Base-by-base conservation (phyloP, 257 asterid genomes). In the Solanum tarapatanum region DNA sequence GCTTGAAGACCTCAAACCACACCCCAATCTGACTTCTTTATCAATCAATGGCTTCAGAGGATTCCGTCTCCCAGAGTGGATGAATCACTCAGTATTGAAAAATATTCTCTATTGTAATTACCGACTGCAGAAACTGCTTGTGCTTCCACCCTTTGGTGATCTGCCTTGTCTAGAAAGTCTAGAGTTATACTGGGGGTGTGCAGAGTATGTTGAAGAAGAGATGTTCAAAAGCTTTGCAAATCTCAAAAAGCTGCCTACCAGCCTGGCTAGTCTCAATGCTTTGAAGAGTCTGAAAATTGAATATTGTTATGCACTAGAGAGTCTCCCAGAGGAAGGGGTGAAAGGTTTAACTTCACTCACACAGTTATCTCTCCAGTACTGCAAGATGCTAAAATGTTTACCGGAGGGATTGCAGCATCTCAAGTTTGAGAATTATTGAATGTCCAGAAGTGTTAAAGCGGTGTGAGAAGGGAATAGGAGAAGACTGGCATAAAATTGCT, bases 1-100 rank as follows among this genome's bases (percentile, higher is more conserved):
- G 39, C 28, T 86, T 24, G 87, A 90, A 85, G 90, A 84, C 58
- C 89, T 90, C 23, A 41, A 88, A 74, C 89, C 88, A 39, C 88
- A 88, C 83, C 33, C 80, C 19, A 66, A 51, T 74, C 11, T 4
- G 32, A 30, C 32, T 30, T 32, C 0, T 11, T 30, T 88, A 30
- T 1, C 4, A 3, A 84, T 89, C 76, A 1, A 0, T 0, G 85
- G 91, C 8, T 91, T 91, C 79, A 41, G 26, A 5, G 93, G 92
- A 14, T 26, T 48, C 33, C 1, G 4, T 24, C 70, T 91, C 0
- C 90, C 92, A 4, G 16, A 5, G 41, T 89, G 91, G 92, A 89
- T 87, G 55, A 8, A 70, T 4, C 58, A 8, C 21, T 74, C 87
- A 24, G 24, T 35, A 7, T 11, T 91, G 28, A 35, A 32, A 32